Base-by-base conservation (phyloP, 495 filamentous ascomycete species). In the Saxophila tyrrhenica region DNA sequence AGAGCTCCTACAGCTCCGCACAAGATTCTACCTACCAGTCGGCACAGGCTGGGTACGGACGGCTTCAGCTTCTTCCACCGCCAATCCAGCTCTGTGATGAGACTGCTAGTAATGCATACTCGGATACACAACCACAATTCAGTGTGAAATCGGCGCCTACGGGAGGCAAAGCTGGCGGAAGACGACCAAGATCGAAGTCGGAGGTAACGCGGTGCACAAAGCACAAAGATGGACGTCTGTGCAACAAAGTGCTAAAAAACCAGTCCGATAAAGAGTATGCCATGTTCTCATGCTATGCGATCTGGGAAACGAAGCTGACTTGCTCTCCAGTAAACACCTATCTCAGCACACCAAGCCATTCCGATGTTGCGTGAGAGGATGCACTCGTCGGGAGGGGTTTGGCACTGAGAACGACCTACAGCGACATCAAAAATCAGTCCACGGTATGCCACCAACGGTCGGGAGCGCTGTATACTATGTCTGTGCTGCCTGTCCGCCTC, bases 261-360 rank as follows among this genome's bases (percentile, higher is more conserved):
- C 5, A 35, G 5, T 35, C 29, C 13, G 29, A 35, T 13, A 35
- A 13, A 35, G 29, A 35, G 29, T 35, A 35, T 35, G 29, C 29
- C 13, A n/a, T n/a, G n/a, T n/a, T n/a, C n/a, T n/a, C n/a, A n/a
- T n/a, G n/a, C n/a, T n/a, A n/a, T n/a, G n/a, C n/a, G n/a, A n/a
- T n/a, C n/a, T n/a, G n/a, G n/a, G n/a, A n/a, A n/a, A n/a, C n/a
- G n/a, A n/a, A n/a, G n/a, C n/a, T n/a, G n/a, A n/a, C n/a, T n/a
- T n/a, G n/a, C n/a, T n/a, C n/a, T n/a, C n/a, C n/a, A 65, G 61
- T 23, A 65, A 65, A 51, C 63, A 65, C 46, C 5, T 24, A 2
- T 39, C 53, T 3, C 49, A 45, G 19, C 63, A 65, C 45, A 25
- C 22, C 8, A 63, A 57, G 42, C 57, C 57, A 8, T 54, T 32